A percentile compares a stretch with the other conserved stretches of the same genome.
phyloP scores from a whole-genome alignment of 129 eudicot species.

The Pulicaria dysenterica region DNA sequence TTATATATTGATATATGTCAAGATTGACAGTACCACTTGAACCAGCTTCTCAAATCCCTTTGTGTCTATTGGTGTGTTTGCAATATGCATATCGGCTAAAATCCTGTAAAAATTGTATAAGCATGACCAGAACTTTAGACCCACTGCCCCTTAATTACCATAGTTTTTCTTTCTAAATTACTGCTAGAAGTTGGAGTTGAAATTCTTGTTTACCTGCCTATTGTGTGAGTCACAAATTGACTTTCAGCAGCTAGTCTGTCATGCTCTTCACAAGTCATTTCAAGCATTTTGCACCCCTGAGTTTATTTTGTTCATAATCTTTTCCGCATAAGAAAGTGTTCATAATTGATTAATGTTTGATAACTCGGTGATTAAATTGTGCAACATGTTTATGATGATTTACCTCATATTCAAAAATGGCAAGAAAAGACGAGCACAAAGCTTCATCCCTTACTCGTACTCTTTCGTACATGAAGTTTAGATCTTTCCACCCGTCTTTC shows the following conservation, averaged over 20 bases:
- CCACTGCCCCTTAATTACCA: neutral
- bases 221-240: constrained; percentile 71
- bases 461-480: constrained; percentile 60
- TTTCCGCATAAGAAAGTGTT: neutral
- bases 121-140: neutral
- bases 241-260: constrained; percentile 63
- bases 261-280: constrained; percentile 77
- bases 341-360: too few relatives aligned
- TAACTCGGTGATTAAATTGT: too few relatives aligned
- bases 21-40: constrained; percentile 52
- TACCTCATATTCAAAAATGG: constrained; percentile 58
- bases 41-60: constrained; percentile 68
- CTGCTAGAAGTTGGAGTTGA: neutral
- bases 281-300: constrained; percentile 82
- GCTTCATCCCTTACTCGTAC: constrained; percentile 59
- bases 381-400: neutral
- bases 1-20: constrained; percentile 9
- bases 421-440: constrained; percentile 56
- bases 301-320: neutral
- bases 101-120: constrained; percentile 45
- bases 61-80: constrained; percentile 66
- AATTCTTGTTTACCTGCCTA: constrained; percentile 57
- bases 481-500: constrained; percentile 62
- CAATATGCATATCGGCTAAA: constrained; percentile 57
- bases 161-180: neutral